Evolutionary conservation across 2,329 filamentous ascomycete species (phyloP).

Genomic region (Colletotrichum lini): DNA sequence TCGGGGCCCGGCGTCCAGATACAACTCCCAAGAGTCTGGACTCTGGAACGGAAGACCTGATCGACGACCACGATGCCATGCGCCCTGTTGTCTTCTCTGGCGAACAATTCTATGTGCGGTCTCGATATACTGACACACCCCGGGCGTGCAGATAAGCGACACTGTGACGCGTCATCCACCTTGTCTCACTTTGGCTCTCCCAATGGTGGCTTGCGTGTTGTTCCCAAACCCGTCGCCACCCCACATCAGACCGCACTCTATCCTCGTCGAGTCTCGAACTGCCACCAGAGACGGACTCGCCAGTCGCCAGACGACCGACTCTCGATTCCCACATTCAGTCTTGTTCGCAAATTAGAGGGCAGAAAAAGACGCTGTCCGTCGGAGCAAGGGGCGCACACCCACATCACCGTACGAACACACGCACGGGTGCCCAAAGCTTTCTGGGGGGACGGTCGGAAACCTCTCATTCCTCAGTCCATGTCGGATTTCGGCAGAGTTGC

Average conservation of each 20-base stretch:
- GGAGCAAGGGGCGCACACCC: conserved; percentile 12
- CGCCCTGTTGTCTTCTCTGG: background rate
- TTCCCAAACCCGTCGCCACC: conserved; percentile 41
- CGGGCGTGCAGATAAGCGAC: conserved; percentile 36
- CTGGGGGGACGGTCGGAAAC: conserved; percentile 15
- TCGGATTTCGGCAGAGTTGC: conserved; percentile 41
- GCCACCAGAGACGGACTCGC: conserved; percentile 18
- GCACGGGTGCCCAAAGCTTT: conserved; percentile 24
- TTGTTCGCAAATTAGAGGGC: conserved; percentile 36
- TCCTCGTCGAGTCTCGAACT: conserved; percentile 37
- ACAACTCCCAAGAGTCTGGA: conserved; percentile 15
- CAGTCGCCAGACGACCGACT: conserved; percentile 6
- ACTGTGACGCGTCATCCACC: conserved; percentile 42
- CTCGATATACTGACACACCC: conserved; percentile 18
- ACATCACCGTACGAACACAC: background rate
- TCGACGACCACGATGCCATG: conserved; percentile 22
- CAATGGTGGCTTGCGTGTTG: conserved; percentile 43
- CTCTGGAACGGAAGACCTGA: conserved; percentile 35
- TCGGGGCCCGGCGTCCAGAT: conserved; percentile 17
- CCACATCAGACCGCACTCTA: conserved; percentile 33
- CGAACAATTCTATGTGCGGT: conserved; percentile 10
- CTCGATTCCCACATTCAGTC: conserved; percentile 13
- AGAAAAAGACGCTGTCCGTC: background rate
- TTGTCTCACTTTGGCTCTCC: conserved; percentile 38
- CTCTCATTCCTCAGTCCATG: conserved; percentile 23